Conservation (phyloP, 495 filamentous ascomycete species). For the Hypoxylon cercidicola region DNA sequence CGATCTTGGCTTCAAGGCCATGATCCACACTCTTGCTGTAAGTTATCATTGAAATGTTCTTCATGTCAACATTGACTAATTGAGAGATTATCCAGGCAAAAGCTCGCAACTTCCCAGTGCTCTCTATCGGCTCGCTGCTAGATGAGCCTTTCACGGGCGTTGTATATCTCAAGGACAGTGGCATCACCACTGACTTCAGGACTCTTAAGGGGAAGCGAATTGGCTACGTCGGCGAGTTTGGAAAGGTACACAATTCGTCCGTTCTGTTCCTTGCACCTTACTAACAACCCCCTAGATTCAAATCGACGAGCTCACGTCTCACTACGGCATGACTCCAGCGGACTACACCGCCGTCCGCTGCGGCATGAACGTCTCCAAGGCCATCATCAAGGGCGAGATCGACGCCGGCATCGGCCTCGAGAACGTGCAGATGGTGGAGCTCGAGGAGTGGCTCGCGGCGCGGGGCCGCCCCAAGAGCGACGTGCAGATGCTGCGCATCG, state of each 20-base stretch:
- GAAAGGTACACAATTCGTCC: constrained; percentile 56
- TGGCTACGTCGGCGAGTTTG: constrained; percentile 78
- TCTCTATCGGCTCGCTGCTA: constrained; percentile 73
- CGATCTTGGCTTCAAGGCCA: constrained; percentile 79
- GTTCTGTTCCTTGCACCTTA: background rate
- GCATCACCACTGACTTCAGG: constrained; percentile 69
- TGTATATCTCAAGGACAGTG: constrained; percentile 73
- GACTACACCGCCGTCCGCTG: constrained; percentile 76
- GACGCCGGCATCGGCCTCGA: constrained; percentile 77
- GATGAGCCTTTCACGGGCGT: constrained; percentile 80
- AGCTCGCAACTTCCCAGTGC: constrained; percentile 74
- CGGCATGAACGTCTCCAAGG: constrained; percentile 58
- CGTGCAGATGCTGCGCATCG: constrained; percentile 79
- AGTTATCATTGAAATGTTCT: constrained; percentile 22
- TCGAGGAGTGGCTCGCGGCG: constrained; percentile 72
- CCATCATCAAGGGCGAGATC: constrained; percentile 72
- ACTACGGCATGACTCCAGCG: constrained; percentile 74
- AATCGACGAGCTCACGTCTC: constrained; percentile 77
- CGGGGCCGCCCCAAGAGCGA: constrained; percentile 67
- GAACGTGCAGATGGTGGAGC: constrained; percentile 79
- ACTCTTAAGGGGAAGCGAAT: constrained; percentile 74
- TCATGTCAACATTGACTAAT: constrained; percentile 10
- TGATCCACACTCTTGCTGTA: constrained; percentile 78
- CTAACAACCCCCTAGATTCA: constrained; percentile 61
- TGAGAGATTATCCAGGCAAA: constrained; percentile 62